A percentile compares a stretch with the other conserved stretches of the same genome.
These are phyloP conservation scores for Plenodomus biglobosus DNA, from an alignment of 2,329 filamentous ascomycete genomes.

Conservation along the genomic window DNA sequence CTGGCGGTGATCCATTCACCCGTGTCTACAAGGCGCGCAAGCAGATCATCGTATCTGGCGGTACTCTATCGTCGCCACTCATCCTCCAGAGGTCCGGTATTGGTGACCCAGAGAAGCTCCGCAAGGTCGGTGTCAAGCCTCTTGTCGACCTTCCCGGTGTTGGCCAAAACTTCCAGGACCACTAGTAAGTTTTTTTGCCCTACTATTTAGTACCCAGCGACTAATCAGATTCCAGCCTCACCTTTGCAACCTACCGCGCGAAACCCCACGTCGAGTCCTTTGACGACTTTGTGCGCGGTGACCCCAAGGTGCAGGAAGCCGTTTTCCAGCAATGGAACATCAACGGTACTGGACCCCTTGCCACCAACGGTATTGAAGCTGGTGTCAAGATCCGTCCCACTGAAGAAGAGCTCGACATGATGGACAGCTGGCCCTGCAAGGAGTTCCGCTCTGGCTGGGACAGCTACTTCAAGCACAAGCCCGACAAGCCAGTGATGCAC, in stretches of 20 bases:
- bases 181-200: constrained; percentile 51
- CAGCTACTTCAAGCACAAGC: constrained; percentile 80
- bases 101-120: constrained; percentile 71
- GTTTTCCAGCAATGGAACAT: constrained; percentile 77
- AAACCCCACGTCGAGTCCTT: constrained; percentile 77
- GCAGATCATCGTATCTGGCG: constrained; percentile 72
- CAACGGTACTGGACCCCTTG: constrained; percentile 75
- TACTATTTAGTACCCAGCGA: background rate
- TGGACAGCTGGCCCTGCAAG: constrained; percentile 72
- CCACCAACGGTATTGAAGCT: constrained; percentile 78
- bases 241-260: constrained; percentile 69
- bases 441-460: constrained; percentile 77
- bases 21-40: constrained; percentile 68
- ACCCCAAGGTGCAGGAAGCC: constrained; percentile 69
- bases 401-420: constrained; percentile 65
- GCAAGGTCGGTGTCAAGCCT: constrained; percentile 66
- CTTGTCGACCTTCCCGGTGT: constrained; percentile 72
- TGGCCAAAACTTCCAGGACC: constrained; percentile 75
- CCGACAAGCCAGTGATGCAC: constrained; percentile 85
- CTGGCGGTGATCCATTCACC: constrained; percentile 54
- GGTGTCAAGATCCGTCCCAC: constrained; percentile 77
- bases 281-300: constrained; percentile 76
- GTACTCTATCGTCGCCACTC: constrained; percentile 71
- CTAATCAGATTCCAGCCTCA: constrained; percentile 47
- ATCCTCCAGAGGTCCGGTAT: constrained; percentile 77